Evolutionary conservation across 2,329 filamentous ascomycete genomes (phyloP).

Genomic region (Thielaviopsis euricoi): DNA sequence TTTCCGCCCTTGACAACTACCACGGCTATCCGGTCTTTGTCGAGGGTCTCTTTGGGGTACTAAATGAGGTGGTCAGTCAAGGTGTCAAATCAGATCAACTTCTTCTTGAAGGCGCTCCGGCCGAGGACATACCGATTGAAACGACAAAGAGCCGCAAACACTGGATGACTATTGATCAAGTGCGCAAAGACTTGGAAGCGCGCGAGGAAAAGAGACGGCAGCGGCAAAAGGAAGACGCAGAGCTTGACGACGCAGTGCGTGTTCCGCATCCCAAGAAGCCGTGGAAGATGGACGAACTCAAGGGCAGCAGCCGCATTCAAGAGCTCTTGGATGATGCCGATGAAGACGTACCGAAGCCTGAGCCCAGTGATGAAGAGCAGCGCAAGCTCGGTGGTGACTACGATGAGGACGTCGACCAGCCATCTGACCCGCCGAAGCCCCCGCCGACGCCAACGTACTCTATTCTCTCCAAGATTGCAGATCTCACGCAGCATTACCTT

Average conservation of each 20-base stretch:
- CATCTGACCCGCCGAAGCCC: conserved; percentile 31
- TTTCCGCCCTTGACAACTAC: conserved; percentile 83
- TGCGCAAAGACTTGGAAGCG: conserved; percentile 46
- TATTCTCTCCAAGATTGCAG: conserved; percentile 67
- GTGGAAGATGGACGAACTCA: conserved; percentile 16
- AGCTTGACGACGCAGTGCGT: conserved; percentile 17
- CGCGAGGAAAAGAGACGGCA: conserved; percentile 22
- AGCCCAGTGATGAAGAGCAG: conserved; percentile 13
- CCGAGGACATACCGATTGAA: conserved; percentile 19
- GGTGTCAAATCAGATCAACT: conserved; percentile 44
- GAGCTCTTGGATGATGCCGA: conserved; percentile 13
- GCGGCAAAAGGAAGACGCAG: conserved; percentile 22
- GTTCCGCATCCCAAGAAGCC: conserved; percentile 20
- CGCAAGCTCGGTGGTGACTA: conserved; percentile 16
- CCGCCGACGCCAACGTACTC: conserved; percentile 64
- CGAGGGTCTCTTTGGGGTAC: conserved; percentile 66
- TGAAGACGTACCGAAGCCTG: conserved; percentile 14
- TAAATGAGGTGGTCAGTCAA: conserved; percentile 71
- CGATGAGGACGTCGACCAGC: conserved; percentile 20
- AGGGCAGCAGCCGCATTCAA: conserved; percentile 6
- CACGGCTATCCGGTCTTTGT: conserved; percentile 83
- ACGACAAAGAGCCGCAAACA: conserved; percentile 25
- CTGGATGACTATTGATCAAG: conserved; percentile 24
- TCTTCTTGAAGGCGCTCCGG: conserved; percentile 25
- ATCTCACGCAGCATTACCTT: conserved; percentile 77